Conservation (phyloP, 768 basidiomycete species). For the Suillus subluteus region DNA sequence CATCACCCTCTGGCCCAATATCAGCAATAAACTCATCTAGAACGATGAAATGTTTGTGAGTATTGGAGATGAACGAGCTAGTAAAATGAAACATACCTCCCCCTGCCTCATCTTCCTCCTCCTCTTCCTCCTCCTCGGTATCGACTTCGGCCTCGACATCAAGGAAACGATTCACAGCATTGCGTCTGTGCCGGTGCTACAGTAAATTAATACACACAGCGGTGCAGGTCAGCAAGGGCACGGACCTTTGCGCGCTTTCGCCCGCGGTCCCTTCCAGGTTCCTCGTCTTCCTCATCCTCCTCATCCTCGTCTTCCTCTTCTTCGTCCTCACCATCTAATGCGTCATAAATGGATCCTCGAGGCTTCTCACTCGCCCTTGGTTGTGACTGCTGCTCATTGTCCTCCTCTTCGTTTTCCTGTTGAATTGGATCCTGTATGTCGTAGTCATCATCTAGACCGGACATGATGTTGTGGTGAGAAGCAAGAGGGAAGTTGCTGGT, state of each 20-base stretch:
- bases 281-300: slow-evolving; percentile 62
- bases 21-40: slow-evolving; percentile 75
- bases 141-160: slow-evolving; percentile 97
- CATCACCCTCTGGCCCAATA: slow-evolving; percentile 63
- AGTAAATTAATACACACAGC: slow-evolving; percentile 16
- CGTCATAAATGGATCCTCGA: slow-evolving; percentile 38
- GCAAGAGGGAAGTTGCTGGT: neutral
- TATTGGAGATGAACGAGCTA: slow-evolving; percentile 4
- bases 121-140: slow-evolving; percentile 95
- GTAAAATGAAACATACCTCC: slow-evolving; percentile 40
- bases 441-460: slow-evolving; percentile 43
- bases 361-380: slow-evolving; percentile 27
- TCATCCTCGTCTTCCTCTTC: slow-evolving; percentile 55
- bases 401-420: slow-evolving; percentile 44
- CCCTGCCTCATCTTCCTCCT: slow-evolving; percentile 79
- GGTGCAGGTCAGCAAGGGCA: slow-evolving; percentile 8
- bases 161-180: slow-evolving; percentile 78
- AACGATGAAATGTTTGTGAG: slow-evolving; percentile 13
- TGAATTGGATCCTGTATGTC: slow-evolving; percentile 31
- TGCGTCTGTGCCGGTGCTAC: slow-evolving; percentile 69
- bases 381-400: slow-evolving; percentile 35
- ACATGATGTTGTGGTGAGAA: slow-evolving; percentile 36
- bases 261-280: slow-evolving; percentile 48
- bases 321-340: slow-evolving; percentile 43
- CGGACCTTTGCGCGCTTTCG: slow-evolving; percentile 67